Conservation (phyloP, 2,329 filamentous ascomycete genomes). For the Trichoderma koningiopsis region DNA sequence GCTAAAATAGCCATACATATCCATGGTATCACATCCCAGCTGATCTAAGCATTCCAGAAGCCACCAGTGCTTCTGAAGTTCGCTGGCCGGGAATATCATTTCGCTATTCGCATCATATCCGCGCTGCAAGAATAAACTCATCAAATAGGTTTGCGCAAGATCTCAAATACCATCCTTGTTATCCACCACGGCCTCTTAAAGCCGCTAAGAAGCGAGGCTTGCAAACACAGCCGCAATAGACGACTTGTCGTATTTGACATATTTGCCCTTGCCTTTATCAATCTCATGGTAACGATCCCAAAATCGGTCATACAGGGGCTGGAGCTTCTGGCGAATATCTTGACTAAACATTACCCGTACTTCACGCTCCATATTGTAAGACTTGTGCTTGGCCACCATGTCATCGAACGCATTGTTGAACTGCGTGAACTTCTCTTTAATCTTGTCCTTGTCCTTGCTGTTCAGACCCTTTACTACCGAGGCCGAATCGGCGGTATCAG, state of each 20-base stretch:
- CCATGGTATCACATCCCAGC: background rate
- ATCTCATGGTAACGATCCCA: constrained; percentile 98
- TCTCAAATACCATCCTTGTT: background rate
- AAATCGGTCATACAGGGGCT: constrained; percentile 92
- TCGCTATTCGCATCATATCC: background rate
- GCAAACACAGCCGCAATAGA: constrained; percentile 69
- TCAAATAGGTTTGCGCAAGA: background rate
- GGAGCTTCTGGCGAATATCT: constrained; percentile 88
- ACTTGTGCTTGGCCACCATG: constrained; percentile 78
- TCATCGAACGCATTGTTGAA: constrained; percentile 94
- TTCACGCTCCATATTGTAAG: constrained; percentile 86
- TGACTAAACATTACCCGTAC: constrained; percentile 77
- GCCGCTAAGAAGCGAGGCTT: constrained; percentile 43
- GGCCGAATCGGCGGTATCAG: constrained; percentile 83
- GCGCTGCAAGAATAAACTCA: background rate
- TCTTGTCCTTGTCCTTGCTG: constrained; percentile 91
- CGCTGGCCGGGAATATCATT: background rate
- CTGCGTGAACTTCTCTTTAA: constrained; percentile 91
- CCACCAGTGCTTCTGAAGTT: background rate
- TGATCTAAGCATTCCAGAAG: background rate
- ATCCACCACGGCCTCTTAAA: background rate
- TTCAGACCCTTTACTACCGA: constrained; percentile 80
- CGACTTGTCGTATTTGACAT: constrained; percentile 94
- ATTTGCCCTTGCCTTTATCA: constrained; percentile 96
- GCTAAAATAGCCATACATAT: background rate